Percentiles rank a stretch among this genome's conserved stretches.
phyloP scores from a whole-genome alignment of 106 monocot species.

The Vanilla planifolia region DNA sequence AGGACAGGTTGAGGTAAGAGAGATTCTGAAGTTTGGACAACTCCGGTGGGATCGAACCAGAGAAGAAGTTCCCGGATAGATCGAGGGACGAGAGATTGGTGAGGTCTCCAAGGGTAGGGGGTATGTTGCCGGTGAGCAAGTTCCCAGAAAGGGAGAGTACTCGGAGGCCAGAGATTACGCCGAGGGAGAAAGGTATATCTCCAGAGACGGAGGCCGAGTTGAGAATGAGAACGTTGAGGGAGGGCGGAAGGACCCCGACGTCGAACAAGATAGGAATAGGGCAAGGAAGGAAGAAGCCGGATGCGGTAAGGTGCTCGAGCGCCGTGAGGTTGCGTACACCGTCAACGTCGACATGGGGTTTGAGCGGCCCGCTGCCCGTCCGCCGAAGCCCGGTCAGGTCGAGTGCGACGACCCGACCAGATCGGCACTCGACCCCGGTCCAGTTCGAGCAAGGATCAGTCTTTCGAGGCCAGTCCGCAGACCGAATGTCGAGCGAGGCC shows the following conservation, averaged over 20 bases:
- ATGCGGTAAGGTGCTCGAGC: slow-evolving; percentile 40
- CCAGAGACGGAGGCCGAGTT: slow-evolving; percentile 29
- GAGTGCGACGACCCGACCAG: slow-evolving; percentile 21
- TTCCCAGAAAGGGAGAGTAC: background rate
- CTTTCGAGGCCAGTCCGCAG: slow-evolving; percentile 61
- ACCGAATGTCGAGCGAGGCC: slow-evolving; percentile 48
- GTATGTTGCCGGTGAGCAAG: slow-evolving; percentile 1
- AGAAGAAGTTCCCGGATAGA: background rate
- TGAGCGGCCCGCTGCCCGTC: slow-evolving; percentile 28
- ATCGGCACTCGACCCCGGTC: slow-evolving; percentile 36
- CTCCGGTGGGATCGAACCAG: background rate
- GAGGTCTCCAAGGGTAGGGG: slow-evolving; percentile 1
- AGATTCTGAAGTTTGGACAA: background rate
- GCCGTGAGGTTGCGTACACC: slow-evolving; percentile 41
- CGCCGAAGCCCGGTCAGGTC: slow-evolving; percentile 46
- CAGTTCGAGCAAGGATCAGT: slow-evolving; percentile 59
- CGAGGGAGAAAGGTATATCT: slow-evolving; percentile 42
- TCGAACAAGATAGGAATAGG: slow-evolving; percentile 39
- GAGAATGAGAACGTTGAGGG: slow-evolving; percentile 40
- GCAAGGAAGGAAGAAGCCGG: slow-evolving; percentile 51
- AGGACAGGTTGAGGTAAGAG: slow-evolving; percentile 2
- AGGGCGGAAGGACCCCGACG: background rate
- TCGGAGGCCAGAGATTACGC: slow-evolving; percentile 3
- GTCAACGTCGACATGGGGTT: slow-evolving; percentile 51
- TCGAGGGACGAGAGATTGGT: background rate